phyloP scores from a whole-genome alignment of 768 basidiomycete species.

The Auricularia cornea region DNA sequence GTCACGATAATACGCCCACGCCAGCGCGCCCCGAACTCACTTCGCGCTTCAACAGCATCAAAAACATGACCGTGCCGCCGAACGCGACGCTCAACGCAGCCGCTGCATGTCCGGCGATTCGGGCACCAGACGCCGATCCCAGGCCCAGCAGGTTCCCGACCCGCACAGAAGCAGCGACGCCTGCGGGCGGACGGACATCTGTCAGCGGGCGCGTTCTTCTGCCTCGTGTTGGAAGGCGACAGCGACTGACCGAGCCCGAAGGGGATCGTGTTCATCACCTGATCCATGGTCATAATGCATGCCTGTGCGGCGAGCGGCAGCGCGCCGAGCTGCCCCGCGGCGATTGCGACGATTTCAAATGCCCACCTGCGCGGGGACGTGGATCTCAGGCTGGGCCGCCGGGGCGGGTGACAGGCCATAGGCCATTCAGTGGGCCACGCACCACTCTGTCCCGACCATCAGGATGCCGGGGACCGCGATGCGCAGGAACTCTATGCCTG shows the following conservation, averaged over 20 bases:
- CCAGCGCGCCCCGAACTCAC: constrained; percentile 28
- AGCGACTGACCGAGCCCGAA: constrained; percentile 50
- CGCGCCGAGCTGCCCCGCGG: constrained; percentile 62
- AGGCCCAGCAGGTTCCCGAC: constrained; percentile 68
- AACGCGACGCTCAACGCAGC: constrained; percentile 55
- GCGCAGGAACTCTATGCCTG: constrained; percentile 38
- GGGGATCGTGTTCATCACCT: constrained; percentile 62
- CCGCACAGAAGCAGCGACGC: constrained; percentile 63
- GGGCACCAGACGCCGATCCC: constrained; percentile 42
- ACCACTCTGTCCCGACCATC: constrained; percentile 81
- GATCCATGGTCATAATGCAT: constrained; percentile 47
- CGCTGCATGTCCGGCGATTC: constrained; percentile 51
- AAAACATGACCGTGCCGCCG: constrained; percentile 49
- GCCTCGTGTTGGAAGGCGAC: not conserved
- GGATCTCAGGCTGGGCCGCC: too few relatives aligned
- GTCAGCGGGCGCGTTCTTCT: not conserved
- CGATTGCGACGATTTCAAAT: constrained; percentile 74
- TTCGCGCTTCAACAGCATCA: constrained; percentile 48
- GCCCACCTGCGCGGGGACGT: constrained; percentile 46
- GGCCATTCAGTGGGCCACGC: too few relatives aligned
- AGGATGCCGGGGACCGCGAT: constrained; percentile 70
- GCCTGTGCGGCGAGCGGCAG: constrained; percentile 66
- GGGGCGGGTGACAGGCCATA: too few relatives aligned
- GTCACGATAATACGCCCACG: not conserved
- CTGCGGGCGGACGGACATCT: constrained; percentile 15